phyloP scores from a whole-genome alignment of 441 rosid species.

The Biscutella auriculata region DNA sequence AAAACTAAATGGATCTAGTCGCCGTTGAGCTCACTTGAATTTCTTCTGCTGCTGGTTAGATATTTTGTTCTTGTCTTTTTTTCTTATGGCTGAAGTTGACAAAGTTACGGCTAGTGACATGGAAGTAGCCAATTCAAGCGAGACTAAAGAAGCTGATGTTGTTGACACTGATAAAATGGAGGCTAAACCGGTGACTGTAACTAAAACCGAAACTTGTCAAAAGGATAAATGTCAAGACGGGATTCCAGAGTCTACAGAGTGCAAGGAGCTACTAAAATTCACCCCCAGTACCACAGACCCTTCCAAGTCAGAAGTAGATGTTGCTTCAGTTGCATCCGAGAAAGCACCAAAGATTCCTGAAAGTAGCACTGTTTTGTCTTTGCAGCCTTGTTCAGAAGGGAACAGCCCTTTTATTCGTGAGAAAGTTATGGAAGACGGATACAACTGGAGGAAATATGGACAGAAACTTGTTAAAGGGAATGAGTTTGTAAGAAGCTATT shows the following conservation, averaged over 20 bases:
- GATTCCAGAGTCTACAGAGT: slow-evolving; percentile 23
- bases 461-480: slow-evolving; percentile 84
- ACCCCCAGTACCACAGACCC: slow-evolving; percentile 15
- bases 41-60: slow-evolving; percentile 18
- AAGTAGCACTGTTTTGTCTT: slow-evolving; percentile 11
- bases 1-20: slow-evolving; percentile 6
- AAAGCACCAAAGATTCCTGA: slow-evolving; percentile 26
- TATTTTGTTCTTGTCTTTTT: background rate
- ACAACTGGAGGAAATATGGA: slow-evolving; percentile 85
- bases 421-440: slow-evolving; percentile 71
- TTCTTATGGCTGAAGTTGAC: slow-evolving; percentile 7
- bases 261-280: slow-evolving; percentile 22
- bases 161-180: background rate
- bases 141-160: background rate
- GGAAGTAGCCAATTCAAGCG: background rate
- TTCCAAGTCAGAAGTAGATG: slow-evolving; percentile 32
- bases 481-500: slow-evolving; percentile 80
- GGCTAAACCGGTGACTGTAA: background rate
- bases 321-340: slow-evolving; percentile 23
- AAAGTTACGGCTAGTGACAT: slow-evolving; percentile 11
- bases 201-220: slow-evolving; percentile 11
- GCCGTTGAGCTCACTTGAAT: slow-evolving; percentile 12
- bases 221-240: slow-evolving; percentile 13
- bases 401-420: slow-evolving; percentile 47
- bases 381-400: slow-evolving; percentile 45